Conservation (phyloP, 2,329 filamentous ascomycete species). For the Pleurostoma richardsiae region DNA sequence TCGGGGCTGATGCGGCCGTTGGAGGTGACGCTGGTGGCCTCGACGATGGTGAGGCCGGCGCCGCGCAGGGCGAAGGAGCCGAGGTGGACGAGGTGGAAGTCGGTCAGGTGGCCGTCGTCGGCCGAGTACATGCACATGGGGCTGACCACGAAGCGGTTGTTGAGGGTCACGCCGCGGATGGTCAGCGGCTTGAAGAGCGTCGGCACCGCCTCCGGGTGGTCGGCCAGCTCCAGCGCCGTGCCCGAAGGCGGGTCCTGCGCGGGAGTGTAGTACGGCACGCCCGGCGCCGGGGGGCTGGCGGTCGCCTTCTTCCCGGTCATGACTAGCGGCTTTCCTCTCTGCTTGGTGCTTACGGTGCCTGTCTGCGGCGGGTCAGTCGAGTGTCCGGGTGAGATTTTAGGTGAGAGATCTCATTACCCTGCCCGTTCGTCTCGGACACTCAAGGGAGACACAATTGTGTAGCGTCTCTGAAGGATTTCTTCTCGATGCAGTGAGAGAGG, state of each 20-base stretch:
- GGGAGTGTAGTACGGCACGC: conserved; percentile 50
- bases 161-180: conserved; percentile 46
- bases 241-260: conserved; percentile 46
- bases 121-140: conserved; percentile 60
- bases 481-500: too few species aligned
- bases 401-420: too few species aligned
- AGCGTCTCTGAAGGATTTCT: too few species aligned
- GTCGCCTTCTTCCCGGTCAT: conserved; percentile 12
- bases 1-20: conserved; percentile 81
- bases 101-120: conserved; percentile 62
- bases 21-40: conserved; percentile 70
- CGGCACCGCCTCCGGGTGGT: conserved; percentile 31
- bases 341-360: too few species aligned
- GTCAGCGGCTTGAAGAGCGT: conserved; percentile 52
- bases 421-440: too few species aligned
- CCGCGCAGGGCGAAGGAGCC: conserved; percentile 75
- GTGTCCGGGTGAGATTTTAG: too few species aligned
- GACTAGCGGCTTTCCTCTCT: background rate
- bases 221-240: conserved; percentile 27
- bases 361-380: too few species aligned
- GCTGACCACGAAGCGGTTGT: conserved; percentile 53
- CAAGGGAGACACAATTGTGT: too few species aligned
- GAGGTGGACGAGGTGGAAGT: conserved; percentile 78
- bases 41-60: conserved; percentile 67
- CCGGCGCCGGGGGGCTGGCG: conserved; percentile 32